Evolutionary conservation across 2,329 filamentous ascomycete species (phyloP), one percentile per base, ranked within the genome.

Genomic region (Neonectria punicea): DNA sequence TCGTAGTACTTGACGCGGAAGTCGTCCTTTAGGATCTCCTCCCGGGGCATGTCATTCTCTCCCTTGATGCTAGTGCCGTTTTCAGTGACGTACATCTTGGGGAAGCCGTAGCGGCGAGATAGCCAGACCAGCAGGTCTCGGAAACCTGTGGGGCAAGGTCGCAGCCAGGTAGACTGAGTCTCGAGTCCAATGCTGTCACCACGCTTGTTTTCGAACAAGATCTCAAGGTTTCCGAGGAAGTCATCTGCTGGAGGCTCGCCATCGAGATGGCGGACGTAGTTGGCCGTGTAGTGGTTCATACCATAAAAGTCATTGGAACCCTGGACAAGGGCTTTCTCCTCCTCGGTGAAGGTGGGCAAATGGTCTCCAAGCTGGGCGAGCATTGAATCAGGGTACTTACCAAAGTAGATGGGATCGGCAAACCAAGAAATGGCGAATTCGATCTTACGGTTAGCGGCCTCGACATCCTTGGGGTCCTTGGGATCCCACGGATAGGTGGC

Each of bases 291-390:
- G 84, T 94, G 92, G 84, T 97, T 97, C 92, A 95, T 95, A 78
- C 93, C 93, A 80, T 97, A 97, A 81, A 97, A 97, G 83, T 97
- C 93, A 79, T 96, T 96, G 76, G 90, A 93, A n/a, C 92, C 93
- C 74, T 91, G 85, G 50, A 97, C 89, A n/a, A 96, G 83, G 2
- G 87, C 87, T 25, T 84, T 79, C 76, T 97, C 93, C 70, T 93
- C 91, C 0, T 85, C 79, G 0, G 91, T 93, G 78, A 92, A 96
- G 49, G 84, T 82, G 5, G 93, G 93, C 53, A 97, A 86, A 14
- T 93, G 89, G 76, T 90, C 85, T 61, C 93, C 93, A 18, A 97
- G 89, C 82, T 97, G 93, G 77, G 89, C 88, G 63, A 87, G 85
- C 93, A 97, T 97, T 65, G 90, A 93, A 66, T 88, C 92, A 8